Evolutionary conservation across 768 basidiomycete genomes (phyloP), one percentile per base, ranked within the genome.

Genomic region (Lyophyllum decastes): DNA sequence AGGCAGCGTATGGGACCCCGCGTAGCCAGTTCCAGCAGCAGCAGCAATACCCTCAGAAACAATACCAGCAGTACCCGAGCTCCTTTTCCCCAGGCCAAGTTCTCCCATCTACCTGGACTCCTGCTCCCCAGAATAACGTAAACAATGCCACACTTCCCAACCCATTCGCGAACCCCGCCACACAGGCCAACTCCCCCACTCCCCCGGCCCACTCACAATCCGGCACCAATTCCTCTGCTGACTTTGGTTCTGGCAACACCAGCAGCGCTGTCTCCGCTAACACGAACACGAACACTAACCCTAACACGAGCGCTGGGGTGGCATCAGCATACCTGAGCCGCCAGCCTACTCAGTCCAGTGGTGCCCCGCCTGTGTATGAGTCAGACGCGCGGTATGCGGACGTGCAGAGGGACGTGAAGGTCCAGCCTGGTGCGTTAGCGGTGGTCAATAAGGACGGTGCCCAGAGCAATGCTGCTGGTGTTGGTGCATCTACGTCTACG

Each of bases 401-500:
- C 35, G 25, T 67, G 19, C 62, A 67, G 44, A 56, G 66, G 17
- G 62, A 65, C 38, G 59, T 64, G 17, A 65, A 63, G 56, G 52
- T 62, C 8, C 33, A 52, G 17, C 61, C 56, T 11, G 43, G 26
- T 34, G 43, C 57, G n/a, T 41, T 52, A 17, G 17, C 46, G 4
- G 49, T 38, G 12, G 47, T 50, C 25, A 58, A 49, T 24, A 59
- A 38, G 5, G 53, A 46, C 21, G 52, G 24, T 7, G 27, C 48
- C 3, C 21, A 54, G 7, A 40, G 38, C 10, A 19, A 30, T 24
- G 40, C 54, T 33, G 38, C 54, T 30, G 58, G 51, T 50, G 43
- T 14, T 3, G 43, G 34, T 30, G 40, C 52, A 27, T n/a, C 46
- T 25, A 45, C 53, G 16, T 30, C 57, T 53, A 40, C 40, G 11